Evolutionary conservation across 106 monocot species (phyloP), one percentile per base, ranked within the genome.

Genomic region (Platanthera zijinensis): DNA sequence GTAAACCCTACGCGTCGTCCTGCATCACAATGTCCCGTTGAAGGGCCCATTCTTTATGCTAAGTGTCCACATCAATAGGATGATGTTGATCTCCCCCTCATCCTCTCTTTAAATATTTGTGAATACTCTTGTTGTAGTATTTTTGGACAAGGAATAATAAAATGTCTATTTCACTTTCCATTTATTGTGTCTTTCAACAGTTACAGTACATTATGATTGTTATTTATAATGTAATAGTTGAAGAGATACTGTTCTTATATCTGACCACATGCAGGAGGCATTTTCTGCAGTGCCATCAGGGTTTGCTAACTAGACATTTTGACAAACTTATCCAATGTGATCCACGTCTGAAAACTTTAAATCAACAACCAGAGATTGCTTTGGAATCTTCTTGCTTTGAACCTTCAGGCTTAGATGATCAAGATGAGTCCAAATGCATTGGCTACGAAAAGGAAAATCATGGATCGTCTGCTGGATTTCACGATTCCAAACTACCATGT

Each of bases 311-410:
- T 75, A 92, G 88, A 71, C 92, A 95, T 77, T 88, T 95, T 83
- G 89, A 89, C 48, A 95, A 95, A 77, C 95, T 95, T 63, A 74
- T 95, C 54, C 85, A 89, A 22, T 95, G 89, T 61, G 95, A 95
- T 82, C 83, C 79, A 14, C 82, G 85, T 19, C 77, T 95, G 22
- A 75, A 84, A 74, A 69, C 77, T 25, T 79, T 95, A 39, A 89
- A 89, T 53, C 89, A 79, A 67, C 87, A 95, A 66, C 78, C 86
- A 48, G 83, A 89, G 7, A 83, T 82, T 48, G 70, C 80, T 49
- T 54, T 92, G 15, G 85, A 87, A 19, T 84, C 87, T 84, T 89
- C 89, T 10, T 75, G 56, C 74, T 75, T 75, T 75, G 74, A 75
- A 75, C 28, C 74, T 45, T 82, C 89, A 56, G 39, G 74, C n/a